Evolutionary conservation across 2,329 filamentous ascomycete genomes (phyloP), one percentile per base, ranked within the genome.

Genomic region (Hypoxylon sp.): DNA sequence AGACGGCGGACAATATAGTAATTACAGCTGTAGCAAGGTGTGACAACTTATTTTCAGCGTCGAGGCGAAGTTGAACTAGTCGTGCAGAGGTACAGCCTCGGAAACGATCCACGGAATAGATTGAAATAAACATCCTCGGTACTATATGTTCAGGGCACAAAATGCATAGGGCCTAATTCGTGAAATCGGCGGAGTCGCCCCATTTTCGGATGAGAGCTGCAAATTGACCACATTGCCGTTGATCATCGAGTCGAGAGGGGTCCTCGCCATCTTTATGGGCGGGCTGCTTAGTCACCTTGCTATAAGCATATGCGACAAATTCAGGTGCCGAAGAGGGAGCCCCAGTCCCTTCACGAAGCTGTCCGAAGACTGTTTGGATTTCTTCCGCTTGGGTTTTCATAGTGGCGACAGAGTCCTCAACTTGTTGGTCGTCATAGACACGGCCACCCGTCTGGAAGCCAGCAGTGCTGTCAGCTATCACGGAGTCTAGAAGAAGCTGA

Each of bases 321-420:
- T 75, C 73, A 0, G 68, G 60, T 3, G 71, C 67, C 0, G 59
- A 49, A 11, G 56, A 26, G 6, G 57, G 50, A 5, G 12, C n/a
- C 1, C n/a, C 50, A 3, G 57, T 40, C 1, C 61, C 63, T 22
- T 72, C 53, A 7, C 67, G 67, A 4, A 75, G 63, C 6, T 65
- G 33, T n/a, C 42, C 46, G 20, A 74, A 73, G n/a, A 68, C 51
- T 2, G 64, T 56, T 38, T 65, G 52, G 14, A 74, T 65, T 30
- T 72, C 69, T 24, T 67, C 60, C 38, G 61, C 61, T 49, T 77
- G 72, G 0, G 64, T 61, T 26, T 65, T 66, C 4, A 76, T 68
- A 3, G 72, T 64, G 4, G 64, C 62, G 16, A 77, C 70, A 1
- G 74, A 75, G 6, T 73, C 70, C 38, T 77, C 75, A 4, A 76